Base-by-base conservation (phyloP, 129 eudicot species). In the Scalesia atractyloides region DNA sequence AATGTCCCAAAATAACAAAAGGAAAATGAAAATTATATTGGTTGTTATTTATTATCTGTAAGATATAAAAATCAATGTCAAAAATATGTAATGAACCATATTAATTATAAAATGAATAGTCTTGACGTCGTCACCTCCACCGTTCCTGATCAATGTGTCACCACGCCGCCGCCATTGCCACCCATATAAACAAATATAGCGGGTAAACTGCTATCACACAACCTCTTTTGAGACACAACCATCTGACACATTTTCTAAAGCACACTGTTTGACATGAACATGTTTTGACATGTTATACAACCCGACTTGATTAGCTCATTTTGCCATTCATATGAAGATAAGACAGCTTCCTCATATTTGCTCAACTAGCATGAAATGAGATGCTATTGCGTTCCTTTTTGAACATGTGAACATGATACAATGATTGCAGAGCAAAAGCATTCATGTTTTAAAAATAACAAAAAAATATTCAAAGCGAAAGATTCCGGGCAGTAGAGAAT, bases 401-500 rank as follows among this genome's bases (percentile, higher is more conserved):
- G 61, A 68, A 78, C 76, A 62, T 69, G 70, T 60, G 16, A 69
- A 63, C 43, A 78, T 44, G 66, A 39, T 70, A 43, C 72, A 70
- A 30, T 26, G 60, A 62, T 19, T 70, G 66, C 68, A 75, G n/a
- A n/a, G 81, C 70, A 69, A 68, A 69, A 76, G 34, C 64, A 50
- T 78, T 44, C 30, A 71, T 44, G 44, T 10, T 78, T 53, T 30
- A 62, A 46, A 70, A 64, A 6, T 41, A 54, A 51, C 72, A 60
- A 60, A 47, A 36, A 1, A 22, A 53, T 15, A 41, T 68, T 57
- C 37, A 58, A 78, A 48, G 72, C 7, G 50, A 44, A 62, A 77
- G 51, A 37, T 24, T 22, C 50, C 20, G 59, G 22, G 82, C 82
- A 78, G 82, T 70, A 46, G 66, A 78, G 73, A 71, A 71, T 12